phyloP scores from a whole-genome alignment of 1,284 basidiomycete genomes.

The Boletus sp. region DNA sequence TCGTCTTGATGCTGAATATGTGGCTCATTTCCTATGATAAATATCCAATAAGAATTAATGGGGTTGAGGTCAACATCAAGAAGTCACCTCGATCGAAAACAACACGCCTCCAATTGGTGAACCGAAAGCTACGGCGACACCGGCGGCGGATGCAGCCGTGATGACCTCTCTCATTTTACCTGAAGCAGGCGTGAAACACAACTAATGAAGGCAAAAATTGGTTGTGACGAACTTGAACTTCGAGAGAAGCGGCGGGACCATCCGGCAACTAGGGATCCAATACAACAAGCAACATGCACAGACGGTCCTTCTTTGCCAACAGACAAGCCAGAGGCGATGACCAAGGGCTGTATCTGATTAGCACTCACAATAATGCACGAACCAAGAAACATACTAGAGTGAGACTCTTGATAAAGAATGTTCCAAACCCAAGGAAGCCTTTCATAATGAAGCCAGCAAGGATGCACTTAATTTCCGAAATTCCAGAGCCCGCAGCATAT shows the following conservation, averaged over 20 bases:
- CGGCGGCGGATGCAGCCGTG: conserved; percentile 94
- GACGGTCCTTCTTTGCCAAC: conserved; percentile 99
- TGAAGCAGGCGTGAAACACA: conserved; percentile 31
- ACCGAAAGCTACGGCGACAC: conserved; percentile 96
- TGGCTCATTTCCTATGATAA: conserved; percentile 91
- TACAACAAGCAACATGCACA: conserved; percentile 94
- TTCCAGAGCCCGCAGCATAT: conserved; percentile 96
- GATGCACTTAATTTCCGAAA: conserved; percentile 99
- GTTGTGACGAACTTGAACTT: conserved; percentile 71
- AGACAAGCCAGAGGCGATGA: conserved; percentile 96
- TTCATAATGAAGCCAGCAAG: conserved; percentile 96
- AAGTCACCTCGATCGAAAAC: conserved; percentile 76
- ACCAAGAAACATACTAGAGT: conserved; percentile 63
- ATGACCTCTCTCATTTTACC: conserved; percentile 95
- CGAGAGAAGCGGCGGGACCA: conserved; percentile 79
- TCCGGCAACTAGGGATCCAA: conserved; percentile 84
- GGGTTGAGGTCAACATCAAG: not conserved
- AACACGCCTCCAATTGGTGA: conserved; percentile 97
- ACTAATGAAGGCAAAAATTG: conserved; percentile 3
- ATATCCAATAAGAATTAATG: conserved; percentile 4
- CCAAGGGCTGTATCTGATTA: conserved; percentile 65
- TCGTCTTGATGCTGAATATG: conserved; percentile 93
- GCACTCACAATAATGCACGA: conserved; percentile 1
- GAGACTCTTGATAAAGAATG: conserved; percentile 87
- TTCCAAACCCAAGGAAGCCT: conserved; percentile 87